phyloP scores from a whole-genome alignment of 441 rosid genomes.

The Erysimum cheiri region DNA sequence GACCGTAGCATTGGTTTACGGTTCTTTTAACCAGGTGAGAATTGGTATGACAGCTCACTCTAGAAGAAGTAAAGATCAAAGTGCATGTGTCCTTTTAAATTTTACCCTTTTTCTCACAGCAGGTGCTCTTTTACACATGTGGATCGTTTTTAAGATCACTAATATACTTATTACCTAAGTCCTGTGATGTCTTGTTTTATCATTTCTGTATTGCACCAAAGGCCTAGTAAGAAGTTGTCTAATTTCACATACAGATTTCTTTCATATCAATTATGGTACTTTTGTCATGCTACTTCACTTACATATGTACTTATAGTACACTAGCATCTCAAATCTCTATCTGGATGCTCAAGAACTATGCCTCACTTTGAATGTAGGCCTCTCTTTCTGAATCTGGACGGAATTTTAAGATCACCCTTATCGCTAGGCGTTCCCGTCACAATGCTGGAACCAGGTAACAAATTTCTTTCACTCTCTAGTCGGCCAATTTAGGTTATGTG shows the following conservation, averaged over 20 bases:
- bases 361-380: slow-evolving; percentile 56
- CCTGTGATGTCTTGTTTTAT: neutral
- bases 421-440: slow-evolving; percentile 98
- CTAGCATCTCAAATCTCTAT: slow-evolving; percentile 16
- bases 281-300: slow-evolving; percentile 7
- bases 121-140: neutral
- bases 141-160: neutral
- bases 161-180: neutral
- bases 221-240: slow-evolving; percentile 15
- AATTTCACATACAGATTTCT: slow-evolving; percentile 13
- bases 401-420: slow-evolving; percentile 80
- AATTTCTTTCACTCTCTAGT: slow-evolving; percentile 16
- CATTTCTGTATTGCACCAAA: slow-evolving; percentile 19
- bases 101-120: slow-evolving; percentile 3
- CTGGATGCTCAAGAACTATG: slow-evolving; percentile 26
- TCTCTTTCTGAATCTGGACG: slow-evolving; percentile 72
- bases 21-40: slow-evolving; percentile 93
- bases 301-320: slow-evolving; percentile 17
- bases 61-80: neutral
- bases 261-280: neutral
- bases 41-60: slow-evolving; percentile 14
- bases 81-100: neutral
- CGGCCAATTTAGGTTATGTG: slow-evolving; percentile 8
- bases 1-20: slow-evolving; percentile 99
- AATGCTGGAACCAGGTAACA: slow-evolving; percentile 96